Evolutionary conservation across 139 green algal genomes (phyloP), one percentile per base, ranked within the genome.

Genomic region (Picochlorum sp.): DNA sequence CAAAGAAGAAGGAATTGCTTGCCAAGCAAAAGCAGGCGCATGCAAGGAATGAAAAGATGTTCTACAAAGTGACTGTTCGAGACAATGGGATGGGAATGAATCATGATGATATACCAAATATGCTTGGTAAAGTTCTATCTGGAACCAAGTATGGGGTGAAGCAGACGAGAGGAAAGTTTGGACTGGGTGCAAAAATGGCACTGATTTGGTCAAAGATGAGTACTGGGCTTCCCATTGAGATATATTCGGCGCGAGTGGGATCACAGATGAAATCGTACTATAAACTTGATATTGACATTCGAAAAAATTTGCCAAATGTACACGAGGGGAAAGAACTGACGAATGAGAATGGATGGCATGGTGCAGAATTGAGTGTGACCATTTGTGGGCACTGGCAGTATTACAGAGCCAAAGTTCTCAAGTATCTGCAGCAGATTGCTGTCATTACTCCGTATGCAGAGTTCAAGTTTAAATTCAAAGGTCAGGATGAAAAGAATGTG

Each of bases 181-280:
- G 92, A 3, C 81, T 98, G 38, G 92, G 92, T 16, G 90, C 92
- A 47, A 98, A 98, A 80, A 98, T 98, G 92, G 90, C 88, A 34
- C 82, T 98, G 10, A 98, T 98, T 65, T 98, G 92, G 92, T 83
- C 75, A 54, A 85, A 85, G 74, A 95, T 97, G 89, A 93, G 82
- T 57, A 97, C 91, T 1, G 91, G 90, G 0, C 79, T 97, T 72
- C 92, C 92, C 1, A 95, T 98, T 62, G 75, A 90, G 66, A 83
- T 98, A 59, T 61, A 49, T 30, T 88, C 75, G 58, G 82, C 87
- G 0, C 61, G 68, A n/a, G 21, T 20, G 6, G 75, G 78, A 3
- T 66, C 85, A 26, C 26, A 56, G 49, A 84, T 74, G 64, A 71
- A 77, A 5, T 88, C 77, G 34, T 77, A 89, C 69, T 98, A 91